phyloP scores from a whole-genome alignment of 2,329 filamentous ascomycete genomes.

The Colletotrichum sojae region DNA sequence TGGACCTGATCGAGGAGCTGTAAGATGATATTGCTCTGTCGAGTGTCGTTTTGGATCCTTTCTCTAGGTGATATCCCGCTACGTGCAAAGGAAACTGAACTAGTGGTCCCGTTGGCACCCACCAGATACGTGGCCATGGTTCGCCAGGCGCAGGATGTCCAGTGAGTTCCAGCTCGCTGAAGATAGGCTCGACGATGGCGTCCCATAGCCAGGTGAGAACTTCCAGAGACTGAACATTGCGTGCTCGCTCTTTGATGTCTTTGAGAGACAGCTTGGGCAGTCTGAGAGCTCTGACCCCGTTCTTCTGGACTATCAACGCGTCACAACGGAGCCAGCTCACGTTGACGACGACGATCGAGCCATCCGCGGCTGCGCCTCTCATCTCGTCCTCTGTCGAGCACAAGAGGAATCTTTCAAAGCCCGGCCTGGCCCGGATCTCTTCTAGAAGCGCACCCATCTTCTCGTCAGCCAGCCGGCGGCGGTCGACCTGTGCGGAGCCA shows the following conservation, averaged over 20 bases:
- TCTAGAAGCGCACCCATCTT: neutral
- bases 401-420: neutral
- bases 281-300: neutral
- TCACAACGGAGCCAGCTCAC: neutral
- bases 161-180: neutral
- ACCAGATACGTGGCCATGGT: neutral
- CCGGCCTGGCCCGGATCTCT: neutral
- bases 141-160: neutral
- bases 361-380: neutral
- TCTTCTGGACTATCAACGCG: neutral
- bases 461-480: neutral
- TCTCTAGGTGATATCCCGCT: neutral
- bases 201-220: neutral
- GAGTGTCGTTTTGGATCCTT: neutral
- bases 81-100: neutral
- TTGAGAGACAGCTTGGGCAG: neutral
- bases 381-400: neutral
- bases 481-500: neutral
- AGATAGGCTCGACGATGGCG: neutral
- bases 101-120: neutral
- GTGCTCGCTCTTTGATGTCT: neutral
- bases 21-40: neutral
- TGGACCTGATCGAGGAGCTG: neutral
- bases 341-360: neutral
- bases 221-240: neutral